phyloP scores from a whole-genome alignment of 805 yeast genomes.

The Candida broadrunensis region DNA sequence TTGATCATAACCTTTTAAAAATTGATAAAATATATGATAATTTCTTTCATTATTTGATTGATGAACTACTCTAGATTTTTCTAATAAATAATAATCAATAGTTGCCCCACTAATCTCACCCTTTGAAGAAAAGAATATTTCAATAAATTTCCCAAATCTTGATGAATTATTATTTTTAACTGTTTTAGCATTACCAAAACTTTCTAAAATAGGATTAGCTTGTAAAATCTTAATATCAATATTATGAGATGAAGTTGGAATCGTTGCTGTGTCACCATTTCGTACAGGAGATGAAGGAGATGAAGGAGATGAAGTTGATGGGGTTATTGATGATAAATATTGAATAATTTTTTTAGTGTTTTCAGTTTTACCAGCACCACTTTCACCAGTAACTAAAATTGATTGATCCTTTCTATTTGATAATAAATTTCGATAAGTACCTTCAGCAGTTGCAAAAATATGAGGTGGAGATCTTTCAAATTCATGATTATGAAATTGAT shows the following conservation, averaged over 20 bases:
- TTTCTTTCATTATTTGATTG: conserved; percentile 80
- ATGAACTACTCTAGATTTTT: conserved; percentile 85
- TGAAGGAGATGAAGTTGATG: not conserved
- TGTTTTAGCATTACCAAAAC: conserved; percentile 97
- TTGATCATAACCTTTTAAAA: conserved; percentile 63
- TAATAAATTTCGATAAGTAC: conserved; percentile 74
- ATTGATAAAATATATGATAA: conserved; percentile 90
- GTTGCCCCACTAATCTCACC: conserved; percentile 83
- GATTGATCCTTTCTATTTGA: conserved; percentile 75
- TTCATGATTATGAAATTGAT: conserved; percentile 46
- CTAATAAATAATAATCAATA: conserved; percentile 91
- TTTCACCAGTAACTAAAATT: conserved; percentile 95
- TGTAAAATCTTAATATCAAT: conserved; percentile 85
- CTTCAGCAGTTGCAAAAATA: conserved; percentile 81
- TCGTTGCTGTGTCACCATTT: not conserved
- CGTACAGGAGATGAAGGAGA: not conserved
- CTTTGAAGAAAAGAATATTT: conserved; percentile 65
- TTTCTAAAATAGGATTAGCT: conserved; percentile 93
- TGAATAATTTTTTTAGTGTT: conserved; percentile 94
- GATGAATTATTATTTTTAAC: conserved; percentile 92
- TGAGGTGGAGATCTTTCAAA: conserved; percentile 64
- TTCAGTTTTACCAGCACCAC: conserved; percentile 99
- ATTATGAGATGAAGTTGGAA: conserved; percentile 19
- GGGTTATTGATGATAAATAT: conserved; percentile 76
- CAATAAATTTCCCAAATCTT: conserved; percentile 93